A percentile compares a stretch with the other conserved stretches of the same genome.
These are phyloP conservation scores for Pleurotus platypus DNA, from an alignment of 768 basidiomycete species.

Conservation along the genomic window DNA sequence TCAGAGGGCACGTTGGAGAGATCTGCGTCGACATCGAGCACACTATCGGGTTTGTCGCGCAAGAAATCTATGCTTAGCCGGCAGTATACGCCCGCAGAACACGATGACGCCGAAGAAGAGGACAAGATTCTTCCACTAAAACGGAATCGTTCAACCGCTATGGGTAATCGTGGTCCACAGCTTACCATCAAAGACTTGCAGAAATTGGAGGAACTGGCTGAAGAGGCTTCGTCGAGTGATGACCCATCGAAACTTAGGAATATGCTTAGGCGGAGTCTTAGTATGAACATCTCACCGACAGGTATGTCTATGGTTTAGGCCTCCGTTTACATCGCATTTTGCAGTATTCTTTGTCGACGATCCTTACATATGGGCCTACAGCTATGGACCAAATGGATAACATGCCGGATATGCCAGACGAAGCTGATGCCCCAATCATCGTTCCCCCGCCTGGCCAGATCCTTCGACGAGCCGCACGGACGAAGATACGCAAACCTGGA, in stretches of 20 bases:
- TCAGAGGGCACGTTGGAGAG: slow-evolving; percentile 29
- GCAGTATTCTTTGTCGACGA: neutral
- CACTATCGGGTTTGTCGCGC: slow-evolving; percentile 58
- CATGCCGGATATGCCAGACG: slow-evolving; percentile 66
- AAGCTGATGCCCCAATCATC: slow-evolving; percentile 88
- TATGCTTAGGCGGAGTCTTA: slow-evolving; percentile 81
- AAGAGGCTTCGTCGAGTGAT: slow-evolving; percentile 80
- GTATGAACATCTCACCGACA: slow-evolving; percentile 80
- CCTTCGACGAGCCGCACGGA: slow-evolving; percentile 87
- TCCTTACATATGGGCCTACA: slow-evolving; percentile 19
- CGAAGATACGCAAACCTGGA: slow-evolving; percentile 89
- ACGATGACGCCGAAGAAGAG: slow-evolving; percentile 73
- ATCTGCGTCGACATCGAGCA: slow-evolving; percentile 41
- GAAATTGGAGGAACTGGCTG: slow-evolving; percentile 87
- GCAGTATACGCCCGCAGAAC: slow-evolving; percentile 82
- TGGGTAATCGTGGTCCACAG: slow-evolving; percentile 70
- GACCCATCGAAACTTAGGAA: slow-evolving; percentile 80
- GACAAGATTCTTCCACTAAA: slow-evolving; percentile 63
- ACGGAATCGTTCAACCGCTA: slow-evolving; percentile 65
- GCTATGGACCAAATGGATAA: slow-evolving; percentile 68
- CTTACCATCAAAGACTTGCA: slow-evolving; percentile 94
- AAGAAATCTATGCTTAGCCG: slow-evolving; percentile 93
- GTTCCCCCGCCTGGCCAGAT: slow-evolving; percentile 86
- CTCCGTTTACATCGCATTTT: neutral
- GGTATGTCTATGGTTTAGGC: slow-evolving; percentile 50